Evolutionary conservation across 306 rosid species (phyloP), one percentile per base, ranked within the genome.

Genomic region (Dryas drummondii): DNA sequence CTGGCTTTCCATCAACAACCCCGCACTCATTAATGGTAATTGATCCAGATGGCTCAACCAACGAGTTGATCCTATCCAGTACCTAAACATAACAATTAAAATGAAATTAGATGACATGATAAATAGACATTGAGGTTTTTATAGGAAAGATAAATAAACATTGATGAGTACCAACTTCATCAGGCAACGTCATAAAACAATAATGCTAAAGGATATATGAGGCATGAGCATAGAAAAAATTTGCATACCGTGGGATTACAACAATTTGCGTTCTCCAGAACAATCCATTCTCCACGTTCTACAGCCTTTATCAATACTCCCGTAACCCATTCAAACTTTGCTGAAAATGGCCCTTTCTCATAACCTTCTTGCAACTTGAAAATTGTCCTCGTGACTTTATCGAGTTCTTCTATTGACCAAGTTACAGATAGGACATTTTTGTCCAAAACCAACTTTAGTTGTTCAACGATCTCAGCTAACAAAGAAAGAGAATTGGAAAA

Each of bases 11-110:
- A 78, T 90, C 93, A 81, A 91, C 88, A 71, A 85, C 79, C 73
- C 98, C 98, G 44, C 98, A 85, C 80, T 94, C 98, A 73, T 91
- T 94, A 51, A 94, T 78, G 3, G 86, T 88, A 73, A 94, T 94
- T 45, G 98, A 94, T 65, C 98, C 97, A 70, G 79, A 59, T 41
- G 91, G 84, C 80, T 94, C 98, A 73, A 91, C 97, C 87, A 94
- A 86, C 70, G 97, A 94, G 81, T 94, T 94, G 74, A 94, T 90
- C 82, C 98, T 86, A 85, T 94, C 98, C 82, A 94, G 97, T 69
- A 94, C 97, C 98, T 94, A 26, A 0, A 49, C 6, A 59, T 40
- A 27, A 60, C 13, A 58, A 57, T 52, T 4, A 16, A 65, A 40
- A 49, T 65, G 59, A 78, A 40, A 44, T 9, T 6, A 71, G 52